Evolutionary conservation across 1,139 yeast genomes (phyloP), one percentile per base, ranked within the genome.

Genomic region (Hansenula lynferdii): DNA sequence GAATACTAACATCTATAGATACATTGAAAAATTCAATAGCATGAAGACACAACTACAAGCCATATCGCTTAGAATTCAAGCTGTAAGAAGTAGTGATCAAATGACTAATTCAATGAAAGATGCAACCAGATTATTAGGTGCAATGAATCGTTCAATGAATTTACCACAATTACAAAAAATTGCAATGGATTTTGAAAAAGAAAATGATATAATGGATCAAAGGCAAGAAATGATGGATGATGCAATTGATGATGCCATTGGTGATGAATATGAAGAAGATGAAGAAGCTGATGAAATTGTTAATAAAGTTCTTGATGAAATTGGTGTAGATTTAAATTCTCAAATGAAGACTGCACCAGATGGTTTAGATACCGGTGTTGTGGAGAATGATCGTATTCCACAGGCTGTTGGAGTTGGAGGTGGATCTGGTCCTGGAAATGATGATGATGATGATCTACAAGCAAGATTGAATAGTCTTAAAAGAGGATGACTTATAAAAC

Each of bases 201-300:
- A 92, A 58, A 87, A 85, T 61, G 98, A 92, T 58, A 68, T 94
- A 57, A 92, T 92, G 97, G 97, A 92, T 61, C 98, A 92, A 64
- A 83, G 96, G 54, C 97, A 92, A 60, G 99, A 94, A 57, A 87
- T 92, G 76, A 94, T 92, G 86, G 98, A 92, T 59, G 98, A 92
- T 57, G 95, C 96, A 12, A 83, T 94, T 51, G 98, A 92, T 58
- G 97, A 90, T 58, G 83, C 92, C 21, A 86, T 90, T 89, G 95
- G 84, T 40, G 86, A 81, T 57, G 89, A 79, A 48, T 89, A 81
- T 37, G 84, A 72, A 38, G 83, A 80, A 50, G 89, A 83, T 49
- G 96, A 86, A 51, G 97, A 92, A 58, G 85, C 86, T 12, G 97
- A 92, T 56, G 97, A 90, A 54, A 85, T 92, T 34, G 90, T 94